Conservation (phyloP, 371 early-diverging fungal genomes). For the Dichotomocladium elegans region DNA sequence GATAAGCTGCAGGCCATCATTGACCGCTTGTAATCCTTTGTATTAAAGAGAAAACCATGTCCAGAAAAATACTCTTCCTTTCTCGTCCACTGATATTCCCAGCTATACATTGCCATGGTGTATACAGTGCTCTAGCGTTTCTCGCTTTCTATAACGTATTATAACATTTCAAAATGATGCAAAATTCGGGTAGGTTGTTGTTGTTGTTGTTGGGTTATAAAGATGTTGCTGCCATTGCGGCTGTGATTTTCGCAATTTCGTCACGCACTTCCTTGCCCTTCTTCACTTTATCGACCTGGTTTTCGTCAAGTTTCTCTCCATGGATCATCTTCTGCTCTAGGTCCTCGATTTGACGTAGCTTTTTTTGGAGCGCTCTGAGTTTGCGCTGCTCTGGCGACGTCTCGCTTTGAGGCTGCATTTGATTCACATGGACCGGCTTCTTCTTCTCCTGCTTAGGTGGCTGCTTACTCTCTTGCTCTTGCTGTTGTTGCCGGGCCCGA, state of each 20-base stretch:
- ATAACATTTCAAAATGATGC: too few relatives aligned
- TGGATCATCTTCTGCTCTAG: constrained; percentile 71
- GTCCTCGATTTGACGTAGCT: constrained; percentile 84
- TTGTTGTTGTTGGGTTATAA: too few relatives aligned
- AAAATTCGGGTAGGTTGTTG: too few relatives aligned
- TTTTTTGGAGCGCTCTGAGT: constrained; percentile 81
- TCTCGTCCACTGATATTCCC: too few relatives aligned
- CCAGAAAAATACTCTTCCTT: too few relatives aligned
- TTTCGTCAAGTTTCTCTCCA: constrained; percentile 78
- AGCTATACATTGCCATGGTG: too few relatives aligned
- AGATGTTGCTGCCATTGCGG: not conserved
- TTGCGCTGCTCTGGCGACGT: constrained; percentile 32
- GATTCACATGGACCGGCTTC: constrained; percentile 10
- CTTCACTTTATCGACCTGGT: constrained; percentile 24
- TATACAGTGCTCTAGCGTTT: too few relatives aligned
- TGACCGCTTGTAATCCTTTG: constrained; percentile 64
- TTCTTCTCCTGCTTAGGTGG: constrained; percentile 14
- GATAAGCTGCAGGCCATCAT: constrained; percentile 68
- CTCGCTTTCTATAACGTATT: too few relatives aligned
- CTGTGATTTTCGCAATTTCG: constrained; percentile 17
- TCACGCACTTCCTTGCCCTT: constrained; percentile 26
- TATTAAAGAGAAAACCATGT: too few relatives aligned
- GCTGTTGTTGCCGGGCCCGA: constrained; percentile 25
- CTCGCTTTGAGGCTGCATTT: constrained; percentile 1
- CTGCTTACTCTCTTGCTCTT: constrained; percentile 15